These are phyloP conservation scores for Rhodotorula sp. DNA, from an alignment of 1,284 basidiomycete genomes.

Conservation along the genomic window DNA sequence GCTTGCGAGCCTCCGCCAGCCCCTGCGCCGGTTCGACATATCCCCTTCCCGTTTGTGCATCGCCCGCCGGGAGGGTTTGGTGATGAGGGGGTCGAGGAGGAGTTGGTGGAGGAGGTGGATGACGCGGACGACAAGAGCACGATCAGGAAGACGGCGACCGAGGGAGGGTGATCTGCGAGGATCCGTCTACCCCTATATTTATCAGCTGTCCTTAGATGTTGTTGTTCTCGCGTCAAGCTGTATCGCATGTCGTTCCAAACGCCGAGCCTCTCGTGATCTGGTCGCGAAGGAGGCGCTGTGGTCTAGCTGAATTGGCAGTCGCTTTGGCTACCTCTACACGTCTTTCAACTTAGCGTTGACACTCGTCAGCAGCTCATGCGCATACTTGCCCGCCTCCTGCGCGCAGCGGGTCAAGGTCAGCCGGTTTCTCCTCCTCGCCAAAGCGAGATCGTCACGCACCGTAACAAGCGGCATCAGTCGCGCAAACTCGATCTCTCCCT, in stretches of 20 bases:
- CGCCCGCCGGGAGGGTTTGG: slow-evolving; percentile 19
- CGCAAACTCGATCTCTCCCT: slow-evolving; percentile 38
- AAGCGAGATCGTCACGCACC: slow-evolving; percentile 6
- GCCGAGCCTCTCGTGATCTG: too few species aligned
- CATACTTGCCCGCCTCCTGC: slow-evolving; percentile 24
- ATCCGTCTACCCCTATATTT: too few species aligned
- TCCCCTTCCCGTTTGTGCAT: neutral
- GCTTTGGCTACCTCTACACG: slow-evolving; percentile 10
- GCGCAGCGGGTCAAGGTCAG: neutral
- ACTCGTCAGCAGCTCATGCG: slow-evolving; percentile 20
- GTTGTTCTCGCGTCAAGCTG: too few species aligned
- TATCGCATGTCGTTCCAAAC: too few species aligned
- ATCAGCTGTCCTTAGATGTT: too few species aligned
- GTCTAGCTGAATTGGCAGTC: too few species aligned
- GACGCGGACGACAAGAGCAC: neutral
- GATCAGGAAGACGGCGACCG: too few species aligned
- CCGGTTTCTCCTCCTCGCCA: neutral
- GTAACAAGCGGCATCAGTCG: slow-evolving; percentile 12
- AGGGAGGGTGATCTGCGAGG: too few species aligned
- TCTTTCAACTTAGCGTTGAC: slow-evolving; percentile 33
- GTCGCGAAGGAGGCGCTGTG: too few species aligned
- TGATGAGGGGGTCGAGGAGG: slow-evolving; percentile 17
- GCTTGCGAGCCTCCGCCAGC: neutral
- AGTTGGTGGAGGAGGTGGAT: neutral
- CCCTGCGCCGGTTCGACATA: neutral